Percentiles rank a stretch among this genome's conserved stretches.
Conservation (phyloP, 441 rosid genomes). For the Metrosideros polymorpha region DNA sequence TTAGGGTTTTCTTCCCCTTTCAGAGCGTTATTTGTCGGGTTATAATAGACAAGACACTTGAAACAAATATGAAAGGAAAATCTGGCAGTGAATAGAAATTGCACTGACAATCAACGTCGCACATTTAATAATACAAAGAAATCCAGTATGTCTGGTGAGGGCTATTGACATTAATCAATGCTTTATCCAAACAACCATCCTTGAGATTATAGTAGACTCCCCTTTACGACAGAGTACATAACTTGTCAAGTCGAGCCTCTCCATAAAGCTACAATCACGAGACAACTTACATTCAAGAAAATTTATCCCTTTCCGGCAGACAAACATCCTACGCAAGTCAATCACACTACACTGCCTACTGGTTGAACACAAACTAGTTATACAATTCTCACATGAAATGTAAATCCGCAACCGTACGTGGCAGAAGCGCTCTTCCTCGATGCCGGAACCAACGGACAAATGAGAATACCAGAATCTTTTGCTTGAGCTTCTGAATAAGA, state of each 20-base stretch:
- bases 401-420: too few relatives aligned
- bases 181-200: neutral
- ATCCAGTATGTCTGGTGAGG: neutral
- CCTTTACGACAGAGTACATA: neutral
- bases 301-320: neutral
- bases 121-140: neutral
- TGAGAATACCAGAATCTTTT: too few relatives aligned
- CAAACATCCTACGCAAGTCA: too few relatives aligned
- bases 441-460: too few relatives aligned
- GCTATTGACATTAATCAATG: neutral
- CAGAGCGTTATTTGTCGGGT: neutral
- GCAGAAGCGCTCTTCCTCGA: too few relatives aligned
- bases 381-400: too few relatives aligned
- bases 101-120: neutral
- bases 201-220: neutral
- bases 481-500: too few relatives aligned
- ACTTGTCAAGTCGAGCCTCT: neutral
- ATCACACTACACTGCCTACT: too few relatives aligned
- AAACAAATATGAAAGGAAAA: neutral
- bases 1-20: neutral
- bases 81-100: neutral
- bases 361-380: too few relatives aligned
- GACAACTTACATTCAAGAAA: neutral
- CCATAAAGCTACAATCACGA: too few relatives aligned
- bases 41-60: neutral